Conservation (phyloP, 2,329 filamentous ascomycete species). For the Alternaria alternata region DNA sequence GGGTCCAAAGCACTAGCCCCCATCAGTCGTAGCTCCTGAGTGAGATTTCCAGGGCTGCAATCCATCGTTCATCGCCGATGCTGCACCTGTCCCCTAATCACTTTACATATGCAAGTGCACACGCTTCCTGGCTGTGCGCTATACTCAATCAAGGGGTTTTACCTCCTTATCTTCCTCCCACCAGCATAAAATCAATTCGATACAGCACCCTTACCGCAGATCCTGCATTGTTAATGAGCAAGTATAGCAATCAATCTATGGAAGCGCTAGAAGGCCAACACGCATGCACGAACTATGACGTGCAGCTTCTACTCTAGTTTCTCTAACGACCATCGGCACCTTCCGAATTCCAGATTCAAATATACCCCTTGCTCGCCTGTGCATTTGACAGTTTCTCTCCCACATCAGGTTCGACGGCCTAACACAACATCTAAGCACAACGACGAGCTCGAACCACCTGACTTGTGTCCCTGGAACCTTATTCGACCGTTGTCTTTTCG, state of each 20-base stretch:
- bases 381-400: neutral
- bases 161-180: slow-evolving; percentile 13
- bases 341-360: slow-evolving; percentile 1
- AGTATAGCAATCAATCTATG: slow-evolving; percentile 20
- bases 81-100: slow-evolving; percentile 11
- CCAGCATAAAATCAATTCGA: slow-evolving; percentile 17
- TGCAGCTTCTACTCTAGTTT: slow-evolving; percentile 14
- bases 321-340: slow-evolving; percentile 1
- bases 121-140: slow-evolving; percentile 9
- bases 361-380: neutral
- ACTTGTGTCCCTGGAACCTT: neutral
- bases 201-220: slow-evolving; percentile 26
- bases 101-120: slow-evolving; percentile 10
- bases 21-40: slow-evolving; percentile 5
- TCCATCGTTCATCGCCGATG: neutral
- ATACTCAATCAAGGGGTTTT: slow-evolving; percentile 9
- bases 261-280: slow-evolving; percentile 20
- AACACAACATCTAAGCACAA: neutral
- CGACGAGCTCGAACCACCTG: neutral
- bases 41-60: neutral
- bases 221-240: slow-evolving; percentile 21
- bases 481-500: neutral
- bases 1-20: slow-evolving; percentile 18
- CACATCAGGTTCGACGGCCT: neutral
- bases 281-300: slow-evolving; percentile 17